Percentiles rank a stretch among this genome's conserved stretches.
Conservation (phyloP, 805 yeast species). For the Spathaspora sp. region DNA sequence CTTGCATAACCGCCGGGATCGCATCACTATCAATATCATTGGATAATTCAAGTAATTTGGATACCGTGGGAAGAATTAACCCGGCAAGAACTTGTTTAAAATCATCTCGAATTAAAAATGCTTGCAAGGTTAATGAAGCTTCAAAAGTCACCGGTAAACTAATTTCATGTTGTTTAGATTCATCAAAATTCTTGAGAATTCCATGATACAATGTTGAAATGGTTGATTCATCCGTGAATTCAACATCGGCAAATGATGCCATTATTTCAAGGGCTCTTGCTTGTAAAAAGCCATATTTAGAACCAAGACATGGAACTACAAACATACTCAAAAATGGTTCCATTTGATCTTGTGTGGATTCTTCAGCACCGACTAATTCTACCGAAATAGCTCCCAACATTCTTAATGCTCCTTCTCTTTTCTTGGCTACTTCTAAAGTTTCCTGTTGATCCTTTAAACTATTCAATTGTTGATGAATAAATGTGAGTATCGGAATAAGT, state of each 20-base stretch:
- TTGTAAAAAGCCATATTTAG: constrained; percentile 62
- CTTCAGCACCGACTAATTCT: constrained; percentile 45
- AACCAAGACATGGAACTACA: constrained; percentile 69
- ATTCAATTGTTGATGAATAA: constrained; percentile 44
- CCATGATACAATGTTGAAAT: constrained; percentile 28
- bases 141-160: constrained; percentile 76
- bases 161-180: constrained; percentile 10
- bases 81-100: constrained; percentile 67
- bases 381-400: constrained; percentile 72
- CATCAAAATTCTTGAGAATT: constrained; percentile 26
- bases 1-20: constrained; percentile 89
- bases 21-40: constrained; percentile 84
- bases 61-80: constrained; percentile 79
- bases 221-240: constrained; percentile 35
- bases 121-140: constrained; percentile 82
- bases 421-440: constrained; percentile 47
- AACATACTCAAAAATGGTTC: constrained; percentile 61
- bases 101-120: constrained; percentile 59
- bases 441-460: constrained; percentile 27
- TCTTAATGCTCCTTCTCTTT: constrained; percentile 76
- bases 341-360: constrained; percentile 44
- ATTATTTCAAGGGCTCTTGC: constrained; percentile 71
- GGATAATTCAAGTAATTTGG: constrained; percentile 67
- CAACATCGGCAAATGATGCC: constrained; percentile 60
- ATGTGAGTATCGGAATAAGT: constrained; percentile 56